Conservation (phyloP, 2,329 filamentous ascomycete species). For the Aurifilum marmelostoma region DNA sequence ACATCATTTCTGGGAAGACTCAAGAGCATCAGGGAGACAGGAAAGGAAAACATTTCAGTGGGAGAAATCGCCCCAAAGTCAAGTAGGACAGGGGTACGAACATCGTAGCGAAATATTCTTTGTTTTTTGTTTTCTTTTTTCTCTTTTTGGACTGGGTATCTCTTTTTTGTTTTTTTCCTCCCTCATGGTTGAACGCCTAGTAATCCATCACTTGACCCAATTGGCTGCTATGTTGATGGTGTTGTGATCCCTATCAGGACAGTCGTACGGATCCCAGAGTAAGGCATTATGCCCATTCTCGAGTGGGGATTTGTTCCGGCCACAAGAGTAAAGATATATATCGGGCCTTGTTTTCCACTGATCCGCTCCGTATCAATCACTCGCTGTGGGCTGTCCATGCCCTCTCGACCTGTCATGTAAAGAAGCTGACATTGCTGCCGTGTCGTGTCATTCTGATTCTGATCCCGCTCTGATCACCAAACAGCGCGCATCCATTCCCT, state of each 20-base stretch:
- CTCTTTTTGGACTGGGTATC: not conserved
- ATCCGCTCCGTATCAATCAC: not conserved
- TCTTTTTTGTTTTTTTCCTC: not conserved
- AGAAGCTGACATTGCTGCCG: not conserved
- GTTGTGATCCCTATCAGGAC: not conserved
- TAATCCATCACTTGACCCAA: not conserved
- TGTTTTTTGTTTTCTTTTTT: not conserved
- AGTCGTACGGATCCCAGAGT: no score
- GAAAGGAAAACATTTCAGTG: not conserved
- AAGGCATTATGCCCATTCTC: not conserved
- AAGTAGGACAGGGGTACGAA: not conserved
- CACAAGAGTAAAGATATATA: not conserved
- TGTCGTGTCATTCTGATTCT: not conserved
- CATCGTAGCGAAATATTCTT: not conserved
- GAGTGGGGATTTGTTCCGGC: not conserved
- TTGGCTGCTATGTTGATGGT: not conserved
- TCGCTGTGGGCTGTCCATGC: not conserved
- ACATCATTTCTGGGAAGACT: not conserved
- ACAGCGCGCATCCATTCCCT: not conserved
- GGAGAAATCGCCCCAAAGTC: no score
- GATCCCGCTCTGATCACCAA: not conserved
- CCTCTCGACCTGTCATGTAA: not conserved
- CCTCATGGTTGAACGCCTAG: not conserved
- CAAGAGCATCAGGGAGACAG: not conserved
- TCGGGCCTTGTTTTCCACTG: not conserved